These are phyloP conservation scores for Cryptococcus neoformans DNA, from an alignment of 1,284 basidiomycete species.

Conservation along the genomic window DNA sequence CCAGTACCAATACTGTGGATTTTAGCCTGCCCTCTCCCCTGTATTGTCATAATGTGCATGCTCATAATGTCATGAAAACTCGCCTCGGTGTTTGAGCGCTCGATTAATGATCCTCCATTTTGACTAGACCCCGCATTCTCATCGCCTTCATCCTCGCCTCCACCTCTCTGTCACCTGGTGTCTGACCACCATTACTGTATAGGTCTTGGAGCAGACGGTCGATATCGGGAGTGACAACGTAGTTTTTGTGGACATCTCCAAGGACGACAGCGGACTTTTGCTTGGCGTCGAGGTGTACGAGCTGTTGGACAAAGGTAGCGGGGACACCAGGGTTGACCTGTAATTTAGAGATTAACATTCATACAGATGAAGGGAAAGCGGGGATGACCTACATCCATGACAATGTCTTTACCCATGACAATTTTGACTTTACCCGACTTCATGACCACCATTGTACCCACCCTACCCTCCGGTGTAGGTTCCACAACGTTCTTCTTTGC, in stretches of 20 bases:
- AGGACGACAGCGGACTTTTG: conserved; percentile 60
- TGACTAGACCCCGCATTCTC: conserved; percentile 43
- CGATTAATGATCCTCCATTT: too few species aligned
- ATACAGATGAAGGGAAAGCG: background rate
- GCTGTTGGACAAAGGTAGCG: conserved; percentile 85
- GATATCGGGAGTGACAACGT: conserved; percentile 80
- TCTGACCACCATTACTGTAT: conserved; percentile 51
- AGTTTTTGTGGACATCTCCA: conserved; percentile 82
- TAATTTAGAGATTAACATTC: background rate
- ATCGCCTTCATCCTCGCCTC: conserved; percentile 49
- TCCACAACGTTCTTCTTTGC: conserved; percentile 30
- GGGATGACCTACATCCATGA: conserved; percentile 67
- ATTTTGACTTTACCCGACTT: conserved; percentile 83
- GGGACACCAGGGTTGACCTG: conserved; percentile 81
- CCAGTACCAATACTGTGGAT: too few species aligned
- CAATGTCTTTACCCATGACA: conserved; percentile 70
- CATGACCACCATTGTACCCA: conserved; percentile 79
- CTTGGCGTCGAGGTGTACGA: conserved; percentile 66
- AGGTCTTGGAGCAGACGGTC: conserved; percentile 71
- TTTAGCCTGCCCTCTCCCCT: background rate
- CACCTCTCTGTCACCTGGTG: conserved; percentile 49
- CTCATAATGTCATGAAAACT: too few species aligned
- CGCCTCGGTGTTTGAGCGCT: too few species aligned
- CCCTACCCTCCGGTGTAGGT: conserved; percentile 62
- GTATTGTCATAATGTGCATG: too few species aligned